Evolutionary conservation across 768 basidiomycete species (phyloP).

Genomic region (Tubosaeta sp.): DNA sequence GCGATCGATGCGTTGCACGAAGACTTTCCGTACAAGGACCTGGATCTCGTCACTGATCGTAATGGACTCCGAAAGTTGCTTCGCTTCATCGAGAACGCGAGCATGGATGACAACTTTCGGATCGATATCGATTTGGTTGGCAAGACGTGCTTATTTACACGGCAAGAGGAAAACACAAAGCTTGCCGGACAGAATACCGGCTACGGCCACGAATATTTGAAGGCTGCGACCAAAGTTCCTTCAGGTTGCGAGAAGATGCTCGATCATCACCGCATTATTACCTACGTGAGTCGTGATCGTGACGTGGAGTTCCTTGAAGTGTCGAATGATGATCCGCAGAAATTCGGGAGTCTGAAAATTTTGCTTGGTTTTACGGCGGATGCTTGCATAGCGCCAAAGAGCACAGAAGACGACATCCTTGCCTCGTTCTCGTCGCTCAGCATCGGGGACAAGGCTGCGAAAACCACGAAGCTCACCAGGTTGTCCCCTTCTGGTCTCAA

Average conservation of each 20-base stretch:
- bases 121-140: conserved; percentile 68
- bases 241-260: conserved; percentile 46
- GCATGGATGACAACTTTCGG: conserved; percentile 45
- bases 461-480: conserved; percentile 1
- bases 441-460: conserved; percentile 6
- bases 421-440: conserved; percentile 23
- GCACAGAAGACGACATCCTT: conserved; percentile 22
- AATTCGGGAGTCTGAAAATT: conserved; percentile 53
- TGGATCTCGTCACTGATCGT: conserved; percentile 56
- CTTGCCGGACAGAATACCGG: conserved; percentile 28
- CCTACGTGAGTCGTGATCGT: conserved; percentile 45
- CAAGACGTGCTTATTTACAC: conserved; percentile 54
- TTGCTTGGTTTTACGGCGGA: conserved; percentile 59
- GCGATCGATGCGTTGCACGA: conserved; percentile 47
- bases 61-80: conserved; percentile 62
- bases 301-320: neutral
- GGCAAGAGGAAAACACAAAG: conserved; percentile 42
- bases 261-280: conserved; percentile 60
- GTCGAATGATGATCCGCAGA: conserved; percentile 31
- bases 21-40: conserved; percentile 28
- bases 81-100: conserved; percentile 39
- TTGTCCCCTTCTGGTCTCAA: conserved; percentile 5
- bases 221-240: conserved; percentile 45
- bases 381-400: conserved; percentile 26
- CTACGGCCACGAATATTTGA: conserved; percentile 63